Evolutionary conservation across 257 asterid species (phyloP).

Genomic region (Echites panduratus): DNA sequence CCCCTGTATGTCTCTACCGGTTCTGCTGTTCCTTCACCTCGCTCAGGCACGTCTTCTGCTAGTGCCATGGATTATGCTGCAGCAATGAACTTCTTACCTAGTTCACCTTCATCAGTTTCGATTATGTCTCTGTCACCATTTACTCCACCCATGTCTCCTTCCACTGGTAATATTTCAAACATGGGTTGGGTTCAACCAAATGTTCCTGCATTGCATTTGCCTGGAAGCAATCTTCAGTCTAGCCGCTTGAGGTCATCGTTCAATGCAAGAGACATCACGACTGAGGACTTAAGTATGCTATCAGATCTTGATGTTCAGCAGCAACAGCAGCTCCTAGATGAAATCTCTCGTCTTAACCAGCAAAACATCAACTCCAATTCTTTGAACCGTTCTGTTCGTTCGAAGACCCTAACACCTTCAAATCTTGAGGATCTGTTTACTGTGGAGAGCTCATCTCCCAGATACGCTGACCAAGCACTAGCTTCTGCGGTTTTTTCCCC

Average conservation of each 20-base stretch:
- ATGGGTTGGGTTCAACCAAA: conserved; percentile 60
- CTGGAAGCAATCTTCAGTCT: conserved; percentile 63
- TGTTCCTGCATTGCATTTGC: conserved; percentile 67
- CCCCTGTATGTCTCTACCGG: conserved; percentile 76
- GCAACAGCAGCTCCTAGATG: conserved; percentile 47
- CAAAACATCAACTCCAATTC: conserved; percentile 26
- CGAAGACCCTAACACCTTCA: conserved; percentile 46
- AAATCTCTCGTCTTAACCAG: conserved; percentile 36
- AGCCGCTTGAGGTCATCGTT: conserved; percentile 73
- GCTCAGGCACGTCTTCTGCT: conserved; percentile 35
- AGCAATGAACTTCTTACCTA: conserved; percentile 57
- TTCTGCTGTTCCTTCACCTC: conserved; percentile 73
- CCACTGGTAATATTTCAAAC: conserved; percentile 44
- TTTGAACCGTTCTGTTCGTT: conserved; percentile 48
- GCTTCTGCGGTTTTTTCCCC: conserved; percentile 53
- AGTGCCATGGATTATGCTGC: conserved; percentile 57
- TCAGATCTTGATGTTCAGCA: conserved; percentile 48
- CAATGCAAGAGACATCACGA: conserved; percentile 57
- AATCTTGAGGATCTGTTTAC: conserved; percentile 70
- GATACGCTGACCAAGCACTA: conserved; percentile 50
- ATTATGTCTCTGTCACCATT: conserved; percentile 49
- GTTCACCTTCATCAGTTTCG: conserved; percentile 52
- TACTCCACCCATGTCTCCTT: conserved; percentile 77
- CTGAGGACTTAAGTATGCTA: conserved; percentile 35
- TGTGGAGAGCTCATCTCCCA: conserved; percentile 65